These are phyloP conservation scores for Tuber microsphaerosporum DNA, from an alignment of 495 filamentous ascomycete species.

Conservation along the genomic window DNA sequence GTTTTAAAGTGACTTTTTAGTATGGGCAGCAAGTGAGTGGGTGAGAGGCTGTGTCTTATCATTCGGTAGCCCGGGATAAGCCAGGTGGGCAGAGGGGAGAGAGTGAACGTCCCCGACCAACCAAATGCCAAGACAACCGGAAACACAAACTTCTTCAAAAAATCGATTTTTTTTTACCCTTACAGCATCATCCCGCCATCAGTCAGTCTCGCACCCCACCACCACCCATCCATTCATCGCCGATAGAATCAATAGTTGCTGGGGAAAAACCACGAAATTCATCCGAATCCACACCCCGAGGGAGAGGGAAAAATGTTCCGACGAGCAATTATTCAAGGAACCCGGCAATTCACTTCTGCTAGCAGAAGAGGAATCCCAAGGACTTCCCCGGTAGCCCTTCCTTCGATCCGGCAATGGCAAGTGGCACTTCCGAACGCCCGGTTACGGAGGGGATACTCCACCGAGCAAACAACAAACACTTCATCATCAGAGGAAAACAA, in stretches of 20 bases:
- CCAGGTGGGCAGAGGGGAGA: background rate
- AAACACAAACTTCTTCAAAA: background rate
- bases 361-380: constrained; percentile 7
- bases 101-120: background rate
- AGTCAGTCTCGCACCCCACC: background rate
- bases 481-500: constrained; percentile 4
- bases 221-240: background rate
- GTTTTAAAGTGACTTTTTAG: background rate
- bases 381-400: constrained; percentile 10
- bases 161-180: background rate
- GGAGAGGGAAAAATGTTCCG: constrained; percentile 26
- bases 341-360: constrained; percentile 29
- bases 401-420: constrained; percentile 24
- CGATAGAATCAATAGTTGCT: background rate
- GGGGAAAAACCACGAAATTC: constrained; percentile 1
- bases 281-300: background rate
- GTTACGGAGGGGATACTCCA: constrained; percentile 15
- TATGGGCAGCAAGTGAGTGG: background rate
- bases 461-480: background rate
- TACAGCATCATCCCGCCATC: background rate
- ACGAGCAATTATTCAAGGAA: constrained; percentile 31
- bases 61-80: background rate
- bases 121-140: background rate
- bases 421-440: constrained; percentile 3
- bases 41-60: constrained; percentile 8